Evolutionary conservation across 108 stramenopile species (phyloP).

Genomic region (Nitzschia inconspicua): DNA sequence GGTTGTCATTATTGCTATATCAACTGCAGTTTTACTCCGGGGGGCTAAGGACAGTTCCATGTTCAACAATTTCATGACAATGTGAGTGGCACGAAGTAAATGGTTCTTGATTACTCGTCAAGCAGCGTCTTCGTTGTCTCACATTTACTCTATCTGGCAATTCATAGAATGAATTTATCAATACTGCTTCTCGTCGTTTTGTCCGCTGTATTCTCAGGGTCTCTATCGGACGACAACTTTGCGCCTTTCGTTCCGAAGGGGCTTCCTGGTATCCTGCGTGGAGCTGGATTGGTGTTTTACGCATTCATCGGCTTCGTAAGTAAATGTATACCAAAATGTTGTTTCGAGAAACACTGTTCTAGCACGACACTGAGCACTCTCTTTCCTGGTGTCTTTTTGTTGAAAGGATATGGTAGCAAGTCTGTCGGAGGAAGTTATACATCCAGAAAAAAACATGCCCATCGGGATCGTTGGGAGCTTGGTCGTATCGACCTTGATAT

Average conservation of each 20-base stretch:
- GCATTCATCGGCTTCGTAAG: slow-evolving; percentile 92
- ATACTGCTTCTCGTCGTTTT: slow-evolving; percentile 47
- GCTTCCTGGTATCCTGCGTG: slow-evolving; percentile 31
- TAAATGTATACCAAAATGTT: no score
- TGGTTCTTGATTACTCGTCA: no score
- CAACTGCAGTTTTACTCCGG: slow-evolving; percentile 45
- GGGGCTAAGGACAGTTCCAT: slow-evolving; percentile 77
- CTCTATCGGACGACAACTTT: slow-evolving; percentile 34
- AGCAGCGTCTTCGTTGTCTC: no score
- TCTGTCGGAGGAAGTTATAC: slow-evolving; percentile 84
- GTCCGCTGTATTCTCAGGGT: slow-evolving; percentile 29
- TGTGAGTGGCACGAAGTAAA: no score
- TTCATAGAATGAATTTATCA: slow-evolving; percentile 66
- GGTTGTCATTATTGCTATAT: slow-evolving; percentile 46
- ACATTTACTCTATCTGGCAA: no score
- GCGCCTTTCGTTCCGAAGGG: slow-evolving; percentile 45
- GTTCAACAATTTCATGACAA: slow-evolving; percentile 70
- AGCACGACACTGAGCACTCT: no score
- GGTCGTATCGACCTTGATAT: slow-evolving; percentile 63
- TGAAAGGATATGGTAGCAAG: slow-evolving; percentile 81
- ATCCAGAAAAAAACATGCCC: slow-evolving; percentile 83
- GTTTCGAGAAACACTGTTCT: no score
- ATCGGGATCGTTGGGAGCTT: slow-evolving; percentile 81
- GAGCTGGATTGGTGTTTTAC: slow-evolving; percentile 78
- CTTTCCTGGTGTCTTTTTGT: no score